phyloP scores from a whole-genome alignment of 2,329 filamentous ascomycete species.

The Monilinia laxa region DNA sequence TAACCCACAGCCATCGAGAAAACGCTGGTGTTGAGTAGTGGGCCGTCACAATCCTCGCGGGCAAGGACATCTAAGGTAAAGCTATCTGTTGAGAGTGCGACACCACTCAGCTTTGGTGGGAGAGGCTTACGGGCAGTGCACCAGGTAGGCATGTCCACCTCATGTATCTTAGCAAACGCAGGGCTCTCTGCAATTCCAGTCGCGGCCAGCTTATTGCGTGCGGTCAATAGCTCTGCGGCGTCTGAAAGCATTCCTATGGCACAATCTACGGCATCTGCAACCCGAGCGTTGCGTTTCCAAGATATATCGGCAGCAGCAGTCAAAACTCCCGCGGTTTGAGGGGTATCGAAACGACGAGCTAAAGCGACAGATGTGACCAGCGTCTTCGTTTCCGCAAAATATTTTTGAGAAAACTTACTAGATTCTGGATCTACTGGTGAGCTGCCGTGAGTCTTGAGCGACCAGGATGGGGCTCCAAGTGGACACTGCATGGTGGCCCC shows the following conservation, averaged over 20 bases:
- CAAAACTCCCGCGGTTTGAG: slow-evolving; percentile 6
- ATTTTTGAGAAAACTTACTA: slow-evolving; percentile 6
- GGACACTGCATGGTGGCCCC: slow-evolving; percentile 13
- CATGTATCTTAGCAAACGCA: not conserved
- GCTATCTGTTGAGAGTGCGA: not conserved
- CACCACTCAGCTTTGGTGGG: slow-evolving; percentile 4
- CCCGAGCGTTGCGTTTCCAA: slow-evolving; percentile 3
- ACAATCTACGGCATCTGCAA: slow-evolving; percentile 18
- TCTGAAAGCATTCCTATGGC: slow-evolving; percentile 5
- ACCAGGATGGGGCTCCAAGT: slow-evolving; percentile 7
- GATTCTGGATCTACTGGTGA: not conserved
- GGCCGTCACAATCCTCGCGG: not conserved
- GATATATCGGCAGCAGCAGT: not conserved
- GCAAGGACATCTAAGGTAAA: not conserved
- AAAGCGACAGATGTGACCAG: slow-evolving; percentile 7
- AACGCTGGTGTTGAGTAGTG: slow-evolving; percentile 12
- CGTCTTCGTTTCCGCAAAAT: not conserved
- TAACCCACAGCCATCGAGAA: slow-evolving; percentile 2
- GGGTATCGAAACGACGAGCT: slow-evolving; percentile 1
- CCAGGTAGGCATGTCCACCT: not conserved
- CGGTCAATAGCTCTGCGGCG: slow-evolving; percentile 2
- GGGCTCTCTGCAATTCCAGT: not conserved
- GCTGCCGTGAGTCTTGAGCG: not conserved
- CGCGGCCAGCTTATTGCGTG: not conserved
- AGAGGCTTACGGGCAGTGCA: slow-evolving; percentile 2